phyloP scores from a whole-genome alignment of 2,329 filamentous ascomycete species.

The Berkeleyomyces basicola region DNA sequence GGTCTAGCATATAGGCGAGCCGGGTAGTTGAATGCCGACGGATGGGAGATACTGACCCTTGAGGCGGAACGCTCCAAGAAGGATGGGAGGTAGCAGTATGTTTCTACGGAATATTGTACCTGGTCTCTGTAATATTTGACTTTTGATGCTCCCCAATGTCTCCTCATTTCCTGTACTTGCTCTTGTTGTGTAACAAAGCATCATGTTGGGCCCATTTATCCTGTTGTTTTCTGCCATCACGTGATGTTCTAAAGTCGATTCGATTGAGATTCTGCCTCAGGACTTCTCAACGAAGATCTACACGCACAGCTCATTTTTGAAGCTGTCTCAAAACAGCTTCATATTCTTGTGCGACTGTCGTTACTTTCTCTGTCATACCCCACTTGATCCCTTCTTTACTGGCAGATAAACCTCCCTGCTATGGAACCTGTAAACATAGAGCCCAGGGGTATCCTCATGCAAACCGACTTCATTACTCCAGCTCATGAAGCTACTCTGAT shows the following conservation, averaged over 20 bases:
- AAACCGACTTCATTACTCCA: slow-evolving; percentile 29
- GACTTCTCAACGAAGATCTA: too few species aligned
- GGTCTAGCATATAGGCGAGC: slow-evolving; percentile 6
- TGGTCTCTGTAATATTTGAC: background rate
- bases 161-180: background rate
- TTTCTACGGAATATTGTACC: too few species aligned
- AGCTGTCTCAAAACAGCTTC: background rate
- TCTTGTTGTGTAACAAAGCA: background rate
- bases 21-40: slow-evolving; percentile 5
- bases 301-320: background rate
- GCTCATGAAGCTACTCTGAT: slow-evolving; percentile 30
- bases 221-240: background rate
- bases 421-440: slow-evolving; percentile 18
- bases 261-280: too few species aligned
- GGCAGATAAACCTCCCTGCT: background rate
- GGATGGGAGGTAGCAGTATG: background rate
- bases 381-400: background rate
- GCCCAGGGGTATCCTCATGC: slow-evolving; percentile 27
- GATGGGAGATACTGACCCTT: background rate
- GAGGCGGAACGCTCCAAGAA: background rate
- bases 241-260: background rate
- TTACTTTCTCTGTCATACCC: background rate
- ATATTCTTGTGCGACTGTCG: background rate
- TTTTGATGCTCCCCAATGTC: background rate
- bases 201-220: background rate